These are phyloP conservation scores for Debaryomyces psychrophilus DNA, from an alignment of 1,139 yeast species.

Conservation along the genomic window DNA sequence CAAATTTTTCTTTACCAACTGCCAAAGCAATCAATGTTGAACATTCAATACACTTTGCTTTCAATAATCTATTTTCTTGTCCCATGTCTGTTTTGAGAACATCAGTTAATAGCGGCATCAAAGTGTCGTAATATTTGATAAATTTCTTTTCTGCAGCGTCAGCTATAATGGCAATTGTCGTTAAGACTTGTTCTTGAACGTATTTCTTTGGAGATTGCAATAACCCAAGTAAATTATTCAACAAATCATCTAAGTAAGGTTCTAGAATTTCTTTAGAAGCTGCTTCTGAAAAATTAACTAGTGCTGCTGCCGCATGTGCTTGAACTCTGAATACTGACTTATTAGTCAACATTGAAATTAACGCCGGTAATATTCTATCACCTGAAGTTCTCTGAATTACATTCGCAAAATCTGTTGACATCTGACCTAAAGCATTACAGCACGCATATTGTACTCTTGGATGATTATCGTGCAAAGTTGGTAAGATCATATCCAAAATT, in stretches of 20 bases:
- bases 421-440: conserved; percentile 95
- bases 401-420: conserved; percentile 96
- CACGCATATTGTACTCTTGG: conserved; percentile 97
- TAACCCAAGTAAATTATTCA: conserved; percentile 71
- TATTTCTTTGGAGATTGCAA: conserved; percentile 86
- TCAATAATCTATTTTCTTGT: conserved; percentile 74
- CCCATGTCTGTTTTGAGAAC: conserved; percentile 82
- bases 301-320: conserved; percentile 98
- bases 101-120: conserved; percentile 86
- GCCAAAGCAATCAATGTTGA: conserved; percentile 93
- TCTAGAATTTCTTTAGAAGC: conserved; percentile 86
- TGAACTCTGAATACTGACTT: conserved; percentile 87
- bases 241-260: conserved; percentile 82
- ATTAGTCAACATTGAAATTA: conserved; percentile 75
- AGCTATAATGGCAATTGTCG: conserved; percentile 96
- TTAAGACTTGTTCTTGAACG: conserved; percentile 95
- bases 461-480: conserved; percentile 79
- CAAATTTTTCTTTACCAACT: conserved; percentile 91
- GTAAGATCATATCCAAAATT: conserved; percentile 81
- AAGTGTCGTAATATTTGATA: conserved; percentile 87
- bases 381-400: conserved; percentile 82
- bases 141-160: conserved; percentile 95
- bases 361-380: conserved; percentile 78
- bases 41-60: conserved; percentile 95
- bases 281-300: conserved; percentile 91